phyloP scores from a whole-genome alignment of 2,329 filamentous ascomycete species.

The Stemphylium lycopersici region DNA sequence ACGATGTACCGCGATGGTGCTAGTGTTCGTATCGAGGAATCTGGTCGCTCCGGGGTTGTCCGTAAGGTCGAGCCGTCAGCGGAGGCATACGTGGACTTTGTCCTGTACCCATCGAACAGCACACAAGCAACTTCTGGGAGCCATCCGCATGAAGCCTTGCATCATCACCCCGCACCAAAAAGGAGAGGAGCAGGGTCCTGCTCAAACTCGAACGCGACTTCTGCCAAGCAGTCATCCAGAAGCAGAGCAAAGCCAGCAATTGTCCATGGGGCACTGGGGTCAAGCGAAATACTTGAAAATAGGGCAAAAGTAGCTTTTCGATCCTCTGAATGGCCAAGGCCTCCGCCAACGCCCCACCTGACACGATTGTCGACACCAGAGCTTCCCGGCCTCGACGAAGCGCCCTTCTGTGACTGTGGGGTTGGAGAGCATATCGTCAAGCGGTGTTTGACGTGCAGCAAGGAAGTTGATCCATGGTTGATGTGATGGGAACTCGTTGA shows the following conservation, averaged over 20 bases:
- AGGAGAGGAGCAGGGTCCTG: neutral
- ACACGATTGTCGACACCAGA: constrained; percentile 44
- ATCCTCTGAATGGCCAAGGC: constrained; percentile 11
- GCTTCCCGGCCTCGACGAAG: constrained; percentile 33
- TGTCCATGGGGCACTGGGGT: constrained; percentile 14
- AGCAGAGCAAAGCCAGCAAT: constrained; percentile 25
- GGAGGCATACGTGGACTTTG: constrained; percentile 6
- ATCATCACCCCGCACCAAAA: neutral
- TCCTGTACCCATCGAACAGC: constrained; percentile 3
- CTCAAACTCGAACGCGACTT: constrained; percentile 18
- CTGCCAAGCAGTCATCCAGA: constrained; percentile 8
- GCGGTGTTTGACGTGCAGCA: constrained; percentile 29
- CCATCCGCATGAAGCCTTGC: neutral
- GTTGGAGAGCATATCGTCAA: constrained; percentile 12
- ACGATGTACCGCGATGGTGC: constrained; percentile 34
- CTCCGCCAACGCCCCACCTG: constrained; percentile 42
- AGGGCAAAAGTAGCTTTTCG: neutral
- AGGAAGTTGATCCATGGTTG: neutral
- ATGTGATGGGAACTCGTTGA: neutral
- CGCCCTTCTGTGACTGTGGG: constrained; percentile 44
- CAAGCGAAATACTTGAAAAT: neutral
- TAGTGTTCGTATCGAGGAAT: constrained; percentile 32
- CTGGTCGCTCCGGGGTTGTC: constrained; percentile 23
- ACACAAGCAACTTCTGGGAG: neutral
- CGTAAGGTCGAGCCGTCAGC: neutral